Base-by-base conservation (phyloP, 345 rosid species). In the Aquilaria yunnanensis region DNA sequence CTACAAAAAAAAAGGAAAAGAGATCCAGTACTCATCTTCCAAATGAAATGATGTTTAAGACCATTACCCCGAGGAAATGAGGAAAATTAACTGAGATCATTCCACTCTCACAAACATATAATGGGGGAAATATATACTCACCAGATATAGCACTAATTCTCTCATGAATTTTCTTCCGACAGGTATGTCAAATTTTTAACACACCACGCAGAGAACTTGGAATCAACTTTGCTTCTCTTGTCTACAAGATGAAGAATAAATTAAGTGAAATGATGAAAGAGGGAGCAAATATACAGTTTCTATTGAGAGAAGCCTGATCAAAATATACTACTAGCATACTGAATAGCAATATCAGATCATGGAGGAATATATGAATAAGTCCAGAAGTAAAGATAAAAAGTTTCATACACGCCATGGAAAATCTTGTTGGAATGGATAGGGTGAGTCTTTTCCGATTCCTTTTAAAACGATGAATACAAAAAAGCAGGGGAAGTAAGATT, bases 111-210 rank as follows among this genome's bases (percentile, higher is more conserved):
- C 0, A 23, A 23, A 23, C 23, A 23, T 23, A 23, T 23, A 23
- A 23, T 23, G 43, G 43, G 43, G 43, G 3, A 53, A 23, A 65
- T 8, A 47, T 33, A 46, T 61, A 46, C 62, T 62, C 61, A 91
- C 99, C 90, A 54, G 85, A 85, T 66, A 88, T 70, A 51, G 93
- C 96, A 45, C 77, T 62, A 54, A 91, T 83, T 76, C 99, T 82
- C 69, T 94, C 96, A 13, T 72, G 83, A 32, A 94, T 94, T 91
- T 84, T 91, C 77, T 73, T 83, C 43, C 99, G 72, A 75, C 90
- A 90, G 1, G 70, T 70, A 29, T 97, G 85, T 1, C 96, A 80
- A 61, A 79, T 65, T 80, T 83, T 88, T n/a, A 91, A 31, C 30
- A 70, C 57, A 14, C 80, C 83, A 32, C 83, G 96, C 48, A 78